Conservation (phyloP, 192 early-diverging fungal species). For the Backusella liffmaniae region DNA sequence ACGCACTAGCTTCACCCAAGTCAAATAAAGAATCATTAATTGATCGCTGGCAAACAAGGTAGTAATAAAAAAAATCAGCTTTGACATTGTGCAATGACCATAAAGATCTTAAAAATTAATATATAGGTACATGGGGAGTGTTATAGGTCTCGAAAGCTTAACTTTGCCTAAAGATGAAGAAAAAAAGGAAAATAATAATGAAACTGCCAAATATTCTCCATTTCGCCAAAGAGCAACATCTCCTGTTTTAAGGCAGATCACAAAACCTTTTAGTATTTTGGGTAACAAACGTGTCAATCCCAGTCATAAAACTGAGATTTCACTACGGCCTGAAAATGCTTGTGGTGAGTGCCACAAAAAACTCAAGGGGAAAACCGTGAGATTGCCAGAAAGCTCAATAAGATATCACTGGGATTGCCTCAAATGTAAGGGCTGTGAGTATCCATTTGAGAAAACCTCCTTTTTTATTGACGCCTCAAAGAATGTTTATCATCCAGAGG, state of each 20-base stretch:
- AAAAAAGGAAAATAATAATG: background rate
- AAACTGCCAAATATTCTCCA: background rate
- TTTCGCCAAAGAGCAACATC: background rate
- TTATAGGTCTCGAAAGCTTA: slow-evolving; percentile 11
- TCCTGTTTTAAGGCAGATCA: slow-evolving; percentile 1
- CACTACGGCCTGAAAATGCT: background rate
- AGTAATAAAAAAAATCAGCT: background rate
- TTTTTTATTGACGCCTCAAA: slow-evolving; percentile 24
- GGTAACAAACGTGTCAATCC: background rate
- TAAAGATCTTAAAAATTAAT: background rate
- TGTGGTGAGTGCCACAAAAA: slow-evolving; percentile 15
- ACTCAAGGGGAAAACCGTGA: slow-evolving; percentile 21
- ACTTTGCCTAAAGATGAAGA: background rate
- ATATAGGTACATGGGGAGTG: slow-evolving; percentile 17
- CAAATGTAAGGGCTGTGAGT: slow-evolving; percentile 12
- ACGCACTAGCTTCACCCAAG: background rate
- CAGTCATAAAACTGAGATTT: background rate
- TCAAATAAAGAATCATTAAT: slow-evolving; percentile 10
- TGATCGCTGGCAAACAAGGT: slow-evolving; percentile 34
- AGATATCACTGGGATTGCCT: slow-evolving; percentile 31
- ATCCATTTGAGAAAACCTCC: slow-evolving; percentile 16
- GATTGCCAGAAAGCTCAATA: slow-evolving; percentile 11
- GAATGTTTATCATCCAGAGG: slow-evolving; percentile 24
- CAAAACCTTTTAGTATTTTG: slow-evolving; percentile 2
- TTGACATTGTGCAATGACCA: background rate